A percentile compares a stretch with the other conserved stretches of the same genome.
Conservation (phyloP, 345 rosid genomes). For the Populus alba region DNA sequence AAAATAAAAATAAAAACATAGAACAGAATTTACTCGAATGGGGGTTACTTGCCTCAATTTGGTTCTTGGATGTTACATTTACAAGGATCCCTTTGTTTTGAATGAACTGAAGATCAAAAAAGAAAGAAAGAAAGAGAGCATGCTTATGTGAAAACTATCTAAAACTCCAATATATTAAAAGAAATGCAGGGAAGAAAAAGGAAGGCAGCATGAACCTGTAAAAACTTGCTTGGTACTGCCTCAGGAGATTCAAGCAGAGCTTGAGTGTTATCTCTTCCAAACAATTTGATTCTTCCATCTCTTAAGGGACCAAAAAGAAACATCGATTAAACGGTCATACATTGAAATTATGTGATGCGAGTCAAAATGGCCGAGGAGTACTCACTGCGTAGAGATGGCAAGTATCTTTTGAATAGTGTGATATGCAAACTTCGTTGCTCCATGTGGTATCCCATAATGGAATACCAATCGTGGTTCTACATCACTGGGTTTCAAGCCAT, state of each 20-base stretch:
- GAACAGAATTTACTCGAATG: no score
- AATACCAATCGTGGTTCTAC: conserved; percentile 71
- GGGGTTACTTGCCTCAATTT: conserved; percentile 62
- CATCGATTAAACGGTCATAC: background rate
- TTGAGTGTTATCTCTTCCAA: conserved; percentile 74
- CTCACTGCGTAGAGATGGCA: conserved; percentile 72
- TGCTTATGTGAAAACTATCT: background rate
- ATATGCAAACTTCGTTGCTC: conserved; percentile 61
- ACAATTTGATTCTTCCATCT: conserved; percentile 80
- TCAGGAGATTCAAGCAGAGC: conserved; percentile 61
- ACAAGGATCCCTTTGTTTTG: conserved; percentile 71
- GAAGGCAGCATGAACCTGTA: conserved; percentile 50
- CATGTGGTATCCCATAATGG: conserved; percentile 84
- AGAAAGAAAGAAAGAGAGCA: background rate
- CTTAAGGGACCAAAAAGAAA: conserved; percentile 31
- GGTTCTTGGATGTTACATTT: conserved; percentile 65
- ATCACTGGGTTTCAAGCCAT: conserved; percentile 61
- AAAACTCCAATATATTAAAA: background rate
- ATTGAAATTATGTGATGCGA: background rate
- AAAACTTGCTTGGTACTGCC: conserved; percentile 57
- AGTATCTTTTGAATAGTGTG: conserved; percentile 66
- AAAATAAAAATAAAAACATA: background rate
- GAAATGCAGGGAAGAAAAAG: background rate
- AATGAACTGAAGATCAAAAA: conserved; percentile 47
- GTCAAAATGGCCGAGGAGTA: background rate